These are phyloP conservation scores for Hypericum perforatum DNA, from an alignment of 345 rosid genomes.

Conservation along the genomic window DNA sequence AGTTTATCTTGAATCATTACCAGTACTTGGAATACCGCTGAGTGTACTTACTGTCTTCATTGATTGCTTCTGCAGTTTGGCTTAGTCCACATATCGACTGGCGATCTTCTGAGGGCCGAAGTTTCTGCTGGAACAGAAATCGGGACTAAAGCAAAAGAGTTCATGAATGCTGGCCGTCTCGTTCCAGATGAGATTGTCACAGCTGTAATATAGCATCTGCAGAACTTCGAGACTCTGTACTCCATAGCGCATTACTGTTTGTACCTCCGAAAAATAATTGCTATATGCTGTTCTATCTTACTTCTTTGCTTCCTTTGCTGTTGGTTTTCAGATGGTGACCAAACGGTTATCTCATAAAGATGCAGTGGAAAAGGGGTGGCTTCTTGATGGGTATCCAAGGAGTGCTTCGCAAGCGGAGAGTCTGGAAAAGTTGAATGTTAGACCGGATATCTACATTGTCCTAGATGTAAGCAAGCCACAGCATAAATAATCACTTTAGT, in stretches of 20 bases:
- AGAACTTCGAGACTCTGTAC: background rate
- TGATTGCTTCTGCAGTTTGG: conserved; percentile 31
- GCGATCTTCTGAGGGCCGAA: conserved; percentile 81
- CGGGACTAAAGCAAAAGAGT: conserved; percentile 70
- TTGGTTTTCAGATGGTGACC: conserved; percentile 49
- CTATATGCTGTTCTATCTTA: background rate
- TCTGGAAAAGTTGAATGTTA: conserved; percentile 55
- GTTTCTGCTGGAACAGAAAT: conserved; percentile 67
- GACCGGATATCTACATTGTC: conserved; percentile 64
- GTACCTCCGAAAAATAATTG: background rate
- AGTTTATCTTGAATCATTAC: too few relatives aligned
- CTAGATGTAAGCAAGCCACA: conserved; percentile 53
- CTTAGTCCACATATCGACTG: conserved; percentile 84
- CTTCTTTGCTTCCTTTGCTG: too few relatives aligned
- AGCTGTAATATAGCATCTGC: conserved; percentile 32
- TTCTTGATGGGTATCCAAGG: conserved; percentile 87
- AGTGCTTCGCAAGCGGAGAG: conserved; percentile 67
- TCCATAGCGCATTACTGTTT: conserved; percentile 4
- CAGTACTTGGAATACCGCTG: too few relatives aligned
- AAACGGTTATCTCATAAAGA: conserved; percentile 53
- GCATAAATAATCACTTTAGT: too few relatives aligned
- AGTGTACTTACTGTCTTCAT: background rate
- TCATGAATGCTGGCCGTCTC: conserved; percentile 63
- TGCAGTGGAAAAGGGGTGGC: conserved; percentile 77
- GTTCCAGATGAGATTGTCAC: conserved; percentile 86